Conservation (phyloP, 768 basidiomycete genomes). For the Serendipita sp. region DNA sequence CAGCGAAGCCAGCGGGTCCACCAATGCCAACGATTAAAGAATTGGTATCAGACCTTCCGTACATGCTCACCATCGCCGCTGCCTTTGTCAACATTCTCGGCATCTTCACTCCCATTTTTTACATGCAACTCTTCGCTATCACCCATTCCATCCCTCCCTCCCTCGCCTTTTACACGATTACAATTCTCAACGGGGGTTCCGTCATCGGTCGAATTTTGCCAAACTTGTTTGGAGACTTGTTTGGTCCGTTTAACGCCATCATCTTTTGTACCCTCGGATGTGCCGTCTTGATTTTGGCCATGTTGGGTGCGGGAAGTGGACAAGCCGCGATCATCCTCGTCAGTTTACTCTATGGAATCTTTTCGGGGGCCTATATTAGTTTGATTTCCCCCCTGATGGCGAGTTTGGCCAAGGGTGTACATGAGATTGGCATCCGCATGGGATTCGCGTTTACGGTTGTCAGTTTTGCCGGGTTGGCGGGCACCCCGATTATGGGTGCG, state of each 20-base stretch:
- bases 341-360: conserved; percentile 11
- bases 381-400: neutral
- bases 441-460: conserved; percentile 5
- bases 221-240: conserved; percentile 19
- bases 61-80: conserved; percentile 4
- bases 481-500: conserved; percentile 6
- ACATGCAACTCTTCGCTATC: conserved; percentile 11
- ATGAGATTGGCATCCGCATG: neutral
- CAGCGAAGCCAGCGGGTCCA: neutral
- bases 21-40: conserved; percentile 4
- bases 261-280: neutral
- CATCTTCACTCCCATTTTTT: conserved; percentile 5
- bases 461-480: conserved; percentile 4
- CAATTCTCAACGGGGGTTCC: conserved; percentile 24
- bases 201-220: conserved; percentile 24
- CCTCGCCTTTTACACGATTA: conserved; percentile 14
- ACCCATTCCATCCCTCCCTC: conserved; percentile 6
- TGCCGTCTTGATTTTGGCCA: conserved; percentile 7
- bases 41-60: conserved; percentile 7
- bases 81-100: neutral
- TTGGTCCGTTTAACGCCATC: conserved; percentile 17
- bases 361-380: conserved; percentile 10
- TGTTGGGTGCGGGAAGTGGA: conserved; percentile 6
- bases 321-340: conserved; percentile 4
- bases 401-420: neutral